phyloP scores from a whole-genome alignment of 805 yeast genomes.

The Monosporozyma servazzii region DNA sequence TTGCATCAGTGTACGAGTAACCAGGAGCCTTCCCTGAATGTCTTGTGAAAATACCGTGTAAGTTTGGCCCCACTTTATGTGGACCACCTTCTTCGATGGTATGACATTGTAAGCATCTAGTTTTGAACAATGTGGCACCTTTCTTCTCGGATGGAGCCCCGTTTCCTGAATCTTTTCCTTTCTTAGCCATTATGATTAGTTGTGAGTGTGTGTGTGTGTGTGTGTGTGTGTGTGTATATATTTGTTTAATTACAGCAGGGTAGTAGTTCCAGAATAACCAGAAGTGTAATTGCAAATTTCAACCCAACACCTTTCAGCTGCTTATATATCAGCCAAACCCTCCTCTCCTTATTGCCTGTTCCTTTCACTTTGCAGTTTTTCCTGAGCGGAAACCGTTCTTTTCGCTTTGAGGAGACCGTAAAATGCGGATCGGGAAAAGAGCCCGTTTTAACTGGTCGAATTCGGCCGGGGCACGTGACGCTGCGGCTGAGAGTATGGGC shows the following conservation, averaged over 20 bases:
- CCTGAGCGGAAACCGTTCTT: too few relatives aligned
- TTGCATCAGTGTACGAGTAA: slow-evolving; percentile 95
- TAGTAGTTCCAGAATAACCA: too few relatives aligned
- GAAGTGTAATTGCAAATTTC: too few relatives aligned
- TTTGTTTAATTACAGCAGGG: too few relatives aligned
- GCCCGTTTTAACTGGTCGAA: too few relatives aligned
- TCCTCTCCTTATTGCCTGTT: not conserved
- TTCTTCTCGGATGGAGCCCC: slow-evolving; percentile 46
- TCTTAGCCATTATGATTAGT: not conserved
- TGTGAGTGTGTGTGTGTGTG: not conserved
- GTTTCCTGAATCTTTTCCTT: not conserved
- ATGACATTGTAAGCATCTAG: slow-evolving; percentile 99
- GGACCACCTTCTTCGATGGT: slow-evolving; percentile 94
- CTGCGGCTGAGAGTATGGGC: too few relatives aligned
- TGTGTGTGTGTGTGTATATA: not conserved
- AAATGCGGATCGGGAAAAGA: too few relatives aligned
- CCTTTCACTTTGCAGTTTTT: not conserved
- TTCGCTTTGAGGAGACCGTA: too few relatives aligned
- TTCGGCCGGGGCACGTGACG: too few relatives aligned
- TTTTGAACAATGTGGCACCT: slow-evolving; percentile 97
- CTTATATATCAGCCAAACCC: not conserved
- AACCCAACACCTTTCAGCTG: not conserved
- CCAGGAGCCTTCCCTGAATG: slow-evolving; percentile 86
- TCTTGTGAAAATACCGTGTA: slow-evolving; percentile 92
- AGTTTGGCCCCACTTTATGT: slow-evolving; percentile 98